phyloP scores from a whole-genome alignment of 2,329 filamentous ascomycete genomes.

The Diaporthe longicolla region DNA sequence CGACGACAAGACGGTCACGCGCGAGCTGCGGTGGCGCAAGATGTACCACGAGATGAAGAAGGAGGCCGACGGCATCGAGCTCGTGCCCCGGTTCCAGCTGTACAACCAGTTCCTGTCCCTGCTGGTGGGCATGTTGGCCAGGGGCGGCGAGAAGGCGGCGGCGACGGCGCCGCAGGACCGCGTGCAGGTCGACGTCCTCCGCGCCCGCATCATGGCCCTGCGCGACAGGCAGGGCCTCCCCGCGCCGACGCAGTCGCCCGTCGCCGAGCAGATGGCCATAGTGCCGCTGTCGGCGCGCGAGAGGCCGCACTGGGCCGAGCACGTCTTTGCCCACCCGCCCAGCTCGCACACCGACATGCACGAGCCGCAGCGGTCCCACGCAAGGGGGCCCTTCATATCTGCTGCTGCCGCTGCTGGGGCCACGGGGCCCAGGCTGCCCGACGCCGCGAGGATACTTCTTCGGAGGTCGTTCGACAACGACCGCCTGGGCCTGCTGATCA shows the following conservation, averaged over 20 bases:
- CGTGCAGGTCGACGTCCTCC: constrained; percentile 65
- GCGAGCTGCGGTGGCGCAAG: constrained; percentile 67
- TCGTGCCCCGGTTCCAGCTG: constrained; percentile 68
- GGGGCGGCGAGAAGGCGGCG: not conserved
- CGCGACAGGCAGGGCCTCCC: constrained; percentile 66
- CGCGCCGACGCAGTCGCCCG: constrained; percentile 25
- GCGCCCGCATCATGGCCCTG: constrained; percentile 64
- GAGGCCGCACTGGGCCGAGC: constrained; percentile 72
- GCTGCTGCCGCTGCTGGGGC: constrained; percentile 56
- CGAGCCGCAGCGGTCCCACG: constrained; percentile 24
- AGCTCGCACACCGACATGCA: constrained; percentile 57
- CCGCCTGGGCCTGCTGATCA: constrained; percentile 67
- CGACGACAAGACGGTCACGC: constrained; percentile 63
- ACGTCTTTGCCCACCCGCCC: constrained; percentile 70
- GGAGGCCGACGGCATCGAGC: constrained; percentile 65
- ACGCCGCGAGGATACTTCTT: constrained; percentile 66
- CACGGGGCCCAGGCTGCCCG: constrained; percentile 56
- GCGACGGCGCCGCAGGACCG: constrained; percentile 61
- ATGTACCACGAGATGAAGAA: constrained; percentile 71
- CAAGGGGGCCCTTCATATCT: constrained; percentile 58
- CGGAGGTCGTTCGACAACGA: constrained; percentile 72
- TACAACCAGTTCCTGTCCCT: constrained; percentile 69
- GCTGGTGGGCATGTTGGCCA: constrained; percentile 63
- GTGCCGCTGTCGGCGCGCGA: constrained; percentile 47
- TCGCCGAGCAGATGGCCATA: constrained; percentile 26